Evolutionary conservation across 2,329 filamentous ascomycete genomes (phyloP).

Genomic region (Talaromyces verruculosus): DNA sequence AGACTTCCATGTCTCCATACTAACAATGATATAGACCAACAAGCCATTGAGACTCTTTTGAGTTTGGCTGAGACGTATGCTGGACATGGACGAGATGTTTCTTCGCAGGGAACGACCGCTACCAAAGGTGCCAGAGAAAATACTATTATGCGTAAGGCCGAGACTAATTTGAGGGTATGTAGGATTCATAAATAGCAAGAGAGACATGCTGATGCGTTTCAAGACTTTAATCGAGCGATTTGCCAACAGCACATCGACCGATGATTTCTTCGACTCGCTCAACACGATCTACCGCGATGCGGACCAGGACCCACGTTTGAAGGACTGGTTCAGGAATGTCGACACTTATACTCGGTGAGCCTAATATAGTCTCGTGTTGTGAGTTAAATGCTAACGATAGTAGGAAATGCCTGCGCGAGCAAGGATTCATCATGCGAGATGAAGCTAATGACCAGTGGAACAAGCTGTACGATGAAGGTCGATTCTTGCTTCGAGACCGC

Average conservation of each 20-base stretch:
- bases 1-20: background rate
- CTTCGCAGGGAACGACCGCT: slow-evolving; percentile 64
- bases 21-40: slow-evolving; percentile 58
- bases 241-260: slow-evolving; percentile 86
- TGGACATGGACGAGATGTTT: slow-evolving; percentile 66
- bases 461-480: slow-evolving; percentile 77
- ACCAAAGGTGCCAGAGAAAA: slow-evolving; percentile 70
- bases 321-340: slow-evolving; percentile 80
- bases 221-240: slow-evolving; percentile 89
- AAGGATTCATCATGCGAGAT: slow-evolving; percentile 88
- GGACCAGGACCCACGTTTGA: slow-evolving; percentile 81
- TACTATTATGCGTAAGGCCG: slow-evolving; percentile 66
- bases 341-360: slow-evolving; percentile 66
- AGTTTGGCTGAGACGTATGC: slow-evolving; percentile 81
- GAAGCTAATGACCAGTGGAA: slow-evolving; percentile 79
- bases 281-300: slow-evolving; percentile 84
- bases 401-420: slow-evolving; percentile 76
- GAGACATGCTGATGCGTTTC: slow-evolving; percentile 52
- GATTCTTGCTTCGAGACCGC: slow-evolving; percentile 81
- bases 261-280: slow-evolving; percentile 82
- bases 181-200: slow-evolving; percentile 40
- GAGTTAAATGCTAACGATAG: slow-evolving; percentile 13
- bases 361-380: background rate
- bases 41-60: slow-evolving; percentile 86
- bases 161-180: slow-evolving; percentile 73